phyloP scores from a whole-genome alignment of 1,284 basidiomycete genomes.

The Violaceomyces palustris region DNA sequence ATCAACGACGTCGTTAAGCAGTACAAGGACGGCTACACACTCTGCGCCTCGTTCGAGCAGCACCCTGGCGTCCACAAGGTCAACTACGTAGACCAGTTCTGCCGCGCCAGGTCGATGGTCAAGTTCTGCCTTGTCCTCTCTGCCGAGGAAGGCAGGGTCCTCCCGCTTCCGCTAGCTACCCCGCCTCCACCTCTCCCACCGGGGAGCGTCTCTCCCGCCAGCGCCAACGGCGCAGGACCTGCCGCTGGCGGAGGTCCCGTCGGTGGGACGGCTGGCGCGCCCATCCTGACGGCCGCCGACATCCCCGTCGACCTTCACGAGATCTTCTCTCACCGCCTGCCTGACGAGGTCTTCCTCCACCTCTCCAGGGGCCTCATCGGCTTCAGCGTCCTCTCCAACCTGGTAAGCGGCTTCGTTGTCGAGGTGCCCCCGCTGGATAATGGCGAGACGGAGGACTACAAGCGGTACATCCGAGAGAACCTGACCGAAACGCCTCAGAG shows the following conservation, averaged over 20 bases:
- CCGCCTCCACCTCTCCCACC: constrained; percentile 52
- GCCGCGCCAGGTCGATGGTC: constrained; percentile 83
- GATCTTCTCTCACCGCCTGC: constrained; percentile 87
- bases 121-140: constrained; percentile 86
- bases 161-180: constrained; percentile 78
- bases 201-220: constrained; percentile 3
- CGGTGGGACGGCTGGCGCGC: constrained; percentile 59
- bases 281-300: constrained; percentile 68
- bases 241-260: constrained; percentile 58
- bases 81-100: constrained; percentile 80
- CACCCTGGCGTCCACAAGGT: constrained; percentile 69
- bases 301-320: constrained; percentile 88
- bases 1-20: constrained; percentile 55
- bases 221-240: constrained; percentile 49
- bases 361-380: constrained; percentile 84
- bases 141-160: constrained; percentile 75
- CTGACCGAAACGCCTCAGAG: constrained; percentile 84
- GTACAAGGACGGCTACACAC: constrained; percentile 39
- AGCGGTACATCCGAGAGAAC: constrained; percentile 87
- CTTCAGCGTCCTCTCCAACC: constrained; percentile 81
- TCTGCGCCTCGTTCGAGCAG: constrained; percentile 37
- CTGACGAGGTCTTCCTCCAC: constrained; percentile 95
- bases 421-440: constrained; percentile 89
- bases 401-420: constrained; percentile 72
- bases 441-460: constrained; percentile 89